Conservation (phyloP, 1,139 yeast species). For the Taphrina confusa region DNA sequence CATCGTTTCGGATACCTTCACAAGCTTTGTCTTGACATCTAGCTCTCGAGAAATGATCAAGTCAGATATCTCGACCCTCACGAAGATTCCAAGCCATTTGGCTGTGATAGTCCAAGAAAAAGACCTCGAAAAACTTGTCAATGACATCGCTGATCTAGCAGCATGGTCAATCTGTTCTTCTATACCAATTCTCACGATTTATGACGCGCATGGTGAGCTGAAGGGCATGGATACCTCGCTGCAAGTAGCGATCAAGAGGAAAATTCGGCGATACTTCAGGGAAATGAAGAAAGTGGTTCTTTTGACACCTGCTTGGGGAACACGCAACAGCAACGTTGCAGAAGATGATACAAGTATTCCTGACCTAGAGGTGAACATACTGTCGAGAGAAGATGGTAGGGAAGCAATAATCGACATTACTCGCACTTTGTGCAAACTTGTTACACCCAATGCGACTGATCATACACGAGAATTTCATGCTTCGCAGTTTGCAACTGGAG, state of each 20-base stretch:
- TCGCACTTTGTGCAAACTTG: slow-evolving; percentile 77
- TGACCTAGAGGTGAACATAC: slow-evolving; percentile 64
- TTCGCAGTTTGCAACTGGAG: neutral
- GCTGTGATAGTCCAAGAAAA: slow-evolving; percentile 79
- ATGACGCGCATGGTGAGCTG: slow-evolving; percentile 69
- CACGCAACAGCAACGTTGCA: neutral
- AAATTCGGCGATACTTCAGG: slow-evolving; percentile 26
- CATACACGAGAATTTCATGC: neutral
- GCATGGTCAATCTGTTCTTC: slow-evolving; percentile 92
- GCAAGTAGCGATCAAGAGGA: slow-evolving; percentile 31
- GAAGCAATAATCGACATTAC: slow-evolving; percentile 87
- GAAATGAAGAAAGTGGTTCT: slow-evolving; percentile 17
- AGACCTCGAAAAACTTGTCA: slow-evolving; percentile 78
- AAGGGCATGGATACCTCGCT: slow-evolving; percentile 32
- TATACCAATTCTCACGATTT: slow-evolving; percentile 66
- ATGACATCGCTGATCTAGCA: slow-evolving; percentile 71
- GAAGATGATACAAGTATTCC: slow-evolving; percentile 24
- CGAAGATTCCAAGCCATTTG: slow-evolving; percentile 74
- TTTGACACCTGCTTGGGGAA: slow-evolving; percentile 28
- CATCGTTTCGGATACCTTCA: neutral
- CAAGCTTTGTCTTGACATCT: slow-evolving; percentile 59
- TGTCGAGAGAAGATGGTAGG: slow-evolving; percentile 81
- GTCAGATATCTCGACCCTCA: slow-evolving; percentile 70
- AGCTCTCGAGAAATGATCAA: slow-evolving; percentile 61
- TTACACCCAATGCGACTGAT: slow-evolving; percentile 55